Evolutionary conservation across 805 yeast genomes (phyloP), one percentile per base, ranked within the genome.

Genomic region (Starmerella floris): DNA sequence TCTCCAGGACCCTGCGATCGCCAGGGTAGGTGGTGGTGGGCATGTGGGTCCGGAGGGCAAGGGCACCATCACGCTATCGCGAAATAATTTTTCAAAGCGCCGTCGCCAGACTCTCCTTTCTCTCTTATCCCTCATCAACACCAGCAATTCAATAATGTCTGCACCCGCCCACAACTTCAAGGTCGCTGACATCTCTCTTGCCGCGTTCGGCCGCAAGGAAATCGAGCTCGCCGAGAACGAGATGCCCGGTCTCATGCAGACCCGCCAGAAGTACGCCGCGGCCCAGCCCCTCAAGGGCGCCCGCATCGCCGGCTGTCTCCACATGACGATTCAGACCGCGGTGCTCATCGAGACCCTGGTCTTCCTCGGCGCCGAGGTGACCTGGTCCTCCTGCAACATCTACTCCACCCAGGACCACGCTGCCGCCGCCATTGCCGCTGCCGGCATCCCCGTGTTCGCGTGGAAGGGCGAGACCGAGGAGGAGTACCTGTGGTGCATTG

Each of bases 391-490:
- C 39, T 88, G 98, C 77, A 88, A 88, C 94, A 88, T 88, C 61
- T 88, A 83, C 80, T 87, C 97, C 58, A 88, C 98, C 56, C 98
- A 88, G 74, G 98, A 88, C 72, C 97, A 88, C 67, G 97, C 97
- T 58, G 97, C 98, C 60, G 96, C 98, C 62, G 97, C 97, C 60
- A 91, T 88, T 67, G 98, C 98, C 59, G 98, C 97, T 57, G 68
- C 95, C 56, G 98, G 98, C 72, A 93, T 88, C 48, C 97, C 98
- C 63, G 98, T 88, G 55, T 88, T 84, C 59, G 98, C 98, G 61
- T 88, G 98, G 98, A 88, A 88, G 77, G 97, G 98, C 67, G 97
- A 88, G 78, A 84, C 97, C 68, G 98, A 88, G 70, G 97, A 88
- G 75, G 98, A 88, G 74, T 91, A 88, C 78, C 64, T 76, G 63